Percentiles rank a stretch among this genome's conserved stretches.
phyloP scores from a whole-genome alignment of 2,329 filamentous ascomycete species.

The Epichloe gansuensis region DNA sequence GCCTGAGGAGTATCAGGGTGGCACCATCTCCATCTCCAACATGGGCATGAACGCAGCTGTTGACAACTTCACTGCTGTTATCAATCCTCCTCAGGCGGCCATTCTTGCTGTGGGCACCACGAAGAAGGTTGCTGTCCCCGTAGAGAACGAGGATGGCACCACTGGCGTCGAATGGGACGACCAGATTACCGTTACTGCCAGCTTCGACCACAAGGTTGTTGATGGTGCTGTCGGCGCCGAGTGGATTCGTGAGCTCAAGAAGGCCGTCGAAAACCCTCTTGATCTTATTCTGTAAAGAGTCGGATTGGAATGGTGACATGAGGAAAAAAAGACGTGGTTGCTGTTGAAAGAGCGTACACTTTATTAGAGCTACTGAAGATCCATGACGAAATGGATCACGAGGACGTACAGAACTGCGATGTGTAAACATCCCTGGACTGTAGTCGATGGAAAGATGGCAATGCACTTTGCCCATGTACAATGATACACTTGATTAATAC shows the following conservation, averaged over 20 bases:
- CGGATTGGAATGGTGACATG: not conserved
- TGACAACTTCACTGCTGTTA: constrained; percentile 94
- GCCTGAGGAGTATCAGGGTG: constrained; percentile 98
- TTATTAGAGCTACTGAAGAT: constrained; percentile 10
- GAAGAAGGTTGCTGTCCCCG: constrained; percentile 85
- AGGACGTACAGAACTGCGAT: constrained; percentile 1
- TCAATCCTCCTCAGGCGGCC: constrained; percentile 95
- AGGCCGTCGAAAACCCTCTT: constrained; percentile 92
- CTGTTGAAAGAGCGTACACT: constrained; percentile 8
- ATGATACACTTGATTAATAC: constrained; percentile 30
- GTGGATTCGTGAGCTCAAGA: constrained; percentile 96
- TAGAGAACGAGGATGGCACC: constrained; percentile 72
- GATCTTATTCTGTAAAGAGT: constrained; percentile 70
- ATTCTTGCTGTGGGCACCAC: constrained; percentile 93
- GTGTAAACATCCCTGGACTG: constrained; percentile 1
- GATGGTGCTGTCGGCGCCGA: constrained; percentile 94
- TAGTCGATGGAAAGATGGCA: constrained; percentile 12
- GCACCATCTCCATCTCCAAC: constrained; percentile 98
- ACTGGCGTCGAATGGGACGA: constrained; percentile 79
- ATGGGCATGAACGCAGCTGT: constrained; percentile 99
- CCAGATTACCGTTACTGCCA: constrained; percentile 87
- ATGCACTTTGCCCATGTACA: constrained; percentile 27
- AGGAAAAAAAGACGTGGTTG: not conserved
- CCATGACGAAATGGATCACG: constrained; percentile 2
- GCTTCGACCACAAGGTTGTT: constrained; percentile 98